Evolutionary conservation across 371 early-diverging fungal genomes (phyloP).

Genomic region (Mortierella sp.): DNA sequence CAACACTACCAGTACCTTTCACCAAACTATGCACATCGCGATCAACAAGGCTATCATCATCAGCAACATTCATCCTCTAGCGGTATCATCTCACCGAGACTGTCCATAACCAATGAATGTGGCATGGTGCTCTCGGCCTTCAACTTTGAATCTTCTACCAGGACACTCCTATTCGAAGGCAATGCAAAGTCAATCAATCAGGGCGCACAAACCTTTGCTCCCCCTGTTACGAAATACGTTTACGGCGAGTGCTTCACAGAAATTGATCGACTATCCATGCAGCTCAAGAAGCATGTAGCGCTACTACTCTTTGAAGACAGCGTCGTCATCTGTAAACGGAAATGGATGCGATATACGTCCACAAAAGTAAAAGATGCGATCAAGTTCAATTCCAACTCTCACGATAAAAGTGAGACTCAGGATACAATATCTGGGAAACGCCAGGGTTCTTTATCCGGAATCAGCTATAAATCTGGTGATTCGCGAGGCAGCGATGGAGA

Average conservation of each 20-base stretch:
- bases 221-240: slow-evolving; percentile 67
- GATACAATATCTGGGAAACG: slow-evolving; percentile 54
- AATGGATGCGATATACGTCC: slow-evolving; percentile 64
- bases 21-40: slow-evolving; percentile 22
- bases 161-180: slow-evolving; percentile 66
- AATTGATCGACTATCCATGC: slow-evolving; percentile 66
- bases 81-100: slow-evolving; percentile 25
- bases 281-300: slow-evolving; percentile 71
- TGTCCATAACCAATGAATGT: slow-evolving; percentile 56
- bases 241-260: slow-evolving; percentile 78
- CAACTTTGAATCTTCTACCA: slow-evolving; percentile 68
- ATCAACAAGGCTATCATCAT: slow-evolving; percentile 47
- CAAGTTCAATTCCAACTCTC: slow-evolving; percentile 55
- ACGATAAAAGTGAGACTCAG: slow-evolving; percentile 58
- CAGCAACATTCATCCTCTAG: slow-evolving; percentile 55
- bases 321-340: slow-evolving; percentile 72
- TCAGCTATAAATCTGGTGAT: slow-evolving; percentile 32
- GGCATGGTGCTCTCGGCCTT: slow-evolving; percentile 67
- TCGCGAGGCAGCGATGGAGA: slow-evolving; percentile 31
- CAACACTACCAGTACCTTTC: slow-evolving; percentile 28
- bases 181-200: slow-evolving; percentile 50
- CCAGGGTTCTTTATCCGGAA: slow-evolving; percentile 27
- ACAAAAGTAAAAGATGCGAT: slow-evolving; percentile 66
- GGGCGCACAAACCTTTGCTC: slow-evolving; percentile 51
- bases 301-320: slow-evolving; percentile 72